These are phyloP conservation scores for Fraxinus angustifolia DNA, from an alignment of 305 asterid genomes.

Conservation along the genomic window DNA sequence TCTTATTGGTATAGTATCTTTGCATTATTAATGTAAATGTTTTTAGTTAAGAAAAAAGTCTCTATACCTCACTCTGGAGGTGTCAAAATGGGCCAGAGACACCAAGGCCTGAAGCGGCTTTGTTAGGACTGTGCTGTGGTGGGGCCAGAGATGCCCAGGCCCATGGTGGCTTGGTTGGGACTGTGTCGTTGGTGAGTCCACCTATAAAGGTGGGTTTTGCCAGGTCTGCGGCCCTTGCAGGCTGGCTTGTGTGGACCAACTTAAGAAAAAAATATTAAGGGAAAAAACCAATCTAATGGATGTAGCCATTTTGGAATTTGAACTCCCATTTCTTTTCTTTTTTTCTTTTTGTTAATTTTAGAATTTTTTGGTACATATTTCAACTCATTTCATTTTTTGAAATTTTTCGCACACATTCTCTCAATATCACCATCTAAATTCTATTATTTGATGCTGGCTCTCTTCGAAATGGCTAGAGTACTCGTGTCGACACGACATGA, in stretches of 20 bases:
- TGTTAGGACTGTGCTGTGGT: background rate
- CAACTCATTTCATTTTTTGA: background rate
- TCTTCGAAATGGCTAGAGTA: too few species aligned
- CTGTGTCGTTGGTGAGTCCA: background rate
- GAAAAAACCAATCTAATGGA: background rate
- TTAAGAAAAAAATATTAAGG: background rate
- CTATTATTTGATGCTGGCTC: too few species aligned
- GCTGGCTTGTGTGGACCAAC: background rate
- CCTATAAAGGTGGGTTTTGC: background rate
- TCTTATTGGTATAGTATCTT: background rate
- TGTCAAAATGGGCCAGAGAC: background rate
- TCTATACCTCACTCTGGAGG: background rate
- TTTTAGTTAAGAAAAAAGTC: background rate
- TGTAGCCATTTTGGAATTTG: background rate
- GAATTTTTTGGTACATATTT: background rate
- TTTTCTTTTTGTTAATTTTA: background rate
- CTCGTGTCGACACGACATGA: too few species aligned
- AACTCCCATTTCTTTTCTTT: background rate
- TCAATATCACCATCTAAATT: background rate
- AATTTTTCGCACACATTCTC: background rate
- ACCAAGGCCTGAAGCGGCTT: background rate
- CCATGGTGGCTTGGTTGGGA: background rate
- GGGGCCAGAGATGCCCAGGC: background rate
- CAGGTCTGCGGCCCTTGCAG: background rate
- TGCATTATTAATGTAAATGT: background rate